phyloP scores from a whole-genome alignment of 106 monocot genomes.

The Dendrobium chrysotoxum region DNA sequence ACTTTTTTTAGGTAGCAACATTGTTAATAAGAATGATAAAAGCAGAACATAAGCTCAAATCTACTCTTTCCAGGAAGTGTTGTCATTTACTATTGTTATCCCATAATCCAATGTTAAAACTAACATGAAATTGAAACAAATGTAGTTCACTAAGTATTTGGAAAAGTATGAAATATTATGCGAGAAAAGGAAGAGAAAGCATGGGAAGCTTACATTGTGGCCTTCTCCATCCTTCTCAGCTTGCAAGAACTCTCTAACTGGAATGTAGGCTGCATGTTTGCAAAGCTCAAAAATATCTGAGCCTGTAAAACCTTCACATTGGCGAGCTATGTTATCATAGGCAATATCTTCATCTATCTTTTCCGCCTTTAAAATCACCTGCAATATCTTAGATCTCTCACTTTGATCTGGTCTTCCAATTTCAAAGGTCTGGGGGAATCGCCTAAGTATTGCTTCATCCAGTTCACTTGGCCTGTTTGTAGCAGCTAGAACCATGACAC shows the following conservation, averaged over 20 bases:
- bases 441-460: conserved; percentile 91
- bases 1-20: too few species aligned
- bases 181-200: neutral
- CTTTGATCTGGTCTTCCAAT: conserved; percentile 75
- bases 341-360: conserved; percentile 57
- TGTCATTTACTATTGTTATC: neutral
- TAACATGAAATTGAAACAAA: neutral
- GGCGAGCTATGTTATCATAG: conserved; percentile 63
- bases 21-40: too few species aligned
- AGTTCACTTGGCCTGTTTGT: conserved; percentile 90
- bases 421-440: conserved; percentile 89
- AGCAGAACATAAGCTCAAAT: too few species aligned
- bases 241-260: conserved; percentile 76
- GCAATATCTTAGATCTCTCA: conserved; percentile 86
- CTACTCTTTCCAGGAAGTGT: too few species aligned
- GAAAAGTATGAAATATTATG: neutral
- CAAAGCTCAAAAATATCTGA: conserved; percentile 87
- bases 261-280: conserved; percentile 95
- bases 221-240: conserved; percentile 65
- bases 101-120: neutral
- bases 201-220: conserved; percentile 28
- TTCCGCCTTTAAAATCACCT: conserved; percentile 85
- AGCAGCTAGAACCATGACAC: conserved; percentile 95
- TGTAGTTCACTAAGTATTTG: neutral
- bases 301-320: conserved; percentile 86